Conservation (phyloP, 345 rosid genomes). For the Euphorbia tirucalli region DNA sequence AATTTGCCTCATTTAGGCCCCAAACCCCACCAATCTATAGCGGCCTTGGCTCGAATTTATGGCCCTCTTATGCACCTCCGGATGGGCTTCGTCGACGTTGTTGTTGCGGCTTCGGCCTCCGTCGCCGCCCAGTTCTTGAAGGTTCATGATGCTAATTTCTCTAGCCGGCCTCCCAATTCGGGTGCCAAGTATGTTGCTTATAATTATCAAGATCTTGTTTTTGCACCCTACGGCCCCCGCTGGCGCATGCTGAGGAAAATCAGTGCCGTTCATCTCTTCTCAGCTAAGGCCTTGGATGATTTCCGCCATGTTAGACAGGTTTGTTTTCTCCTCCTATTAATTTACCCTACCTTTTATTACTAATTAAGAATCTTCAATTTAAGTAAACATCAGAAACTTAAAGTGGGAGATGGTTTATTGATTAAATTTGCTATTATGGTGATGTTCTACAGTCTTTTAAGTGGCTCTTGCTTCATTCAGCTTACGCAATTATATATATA, state of each 20-base stretch:
- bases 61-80: constrained; percentile 85
- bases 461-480: too few species aligned
- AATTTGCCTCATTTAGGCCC: constrained; percentile 84
- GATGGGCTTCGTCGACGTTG: constrained; percentile 67
- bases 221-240: constrained; percentile 83
- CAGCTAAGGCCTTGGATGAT: constrained; percentile 82
- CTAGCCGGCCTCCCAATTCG: constrained; percentile 83
- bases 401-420: too few species aligned
- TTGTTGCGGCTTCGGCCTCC: constrained; percentile 82
- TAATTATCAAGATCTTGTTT: constrained; percentile 87
- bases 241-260: constrained; percentile 91
- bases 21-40: constrained; percentile 67
- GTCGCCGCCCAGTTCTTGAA: constrained; percentile 82
- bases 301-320: constrained; percentile 80
- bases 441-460: too few species aligned
- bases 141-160: constrained; percentile 72
- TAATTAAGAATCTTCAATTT: neutral
- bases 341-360: too few species aligned
- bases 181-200: constrained; percentile 90
- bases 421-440: too few species aligned
- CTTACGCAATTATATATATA: too few species aligned
- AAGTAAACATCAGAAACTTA: too few species aligned
- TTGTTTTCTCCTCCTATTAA: neutral
- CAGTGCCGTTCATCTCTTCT: constrained; percentile 75
- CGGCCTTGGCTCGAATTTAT: constrained; percentile 50